phyloP scores from a whole-genome alignment of 345 rosid species.

The Xanthoceras sorbifolium region DNA sequence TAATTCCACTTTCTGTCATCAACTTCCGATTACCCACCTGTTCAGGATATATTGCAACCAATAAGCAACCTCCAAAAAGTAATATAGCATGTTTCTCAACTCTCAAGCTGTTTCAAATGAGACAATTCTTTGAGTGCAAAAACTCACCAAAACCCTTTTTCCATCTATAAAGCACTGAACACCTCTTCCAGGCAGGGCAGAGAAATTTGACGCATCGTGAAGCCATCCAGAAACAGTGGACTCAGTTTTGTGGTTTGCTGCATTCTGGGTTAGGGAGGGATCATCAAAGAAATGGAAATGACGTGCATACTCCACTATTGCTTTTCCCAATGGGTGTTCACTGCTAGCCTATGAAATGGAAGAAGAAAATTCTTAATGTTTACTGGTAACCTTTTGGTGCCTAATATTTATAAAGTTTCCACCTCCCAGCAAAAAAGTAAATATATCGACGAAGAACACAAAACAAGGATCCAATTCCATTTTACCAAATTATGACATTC shows the following conservation, averaged over 20 bases:
- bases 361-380: constrained; percentile 6
- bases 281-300: constrained; percentile 93
- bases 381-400: background rate
- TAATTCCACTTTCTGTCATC: constrained; percentile 64
- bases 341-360: constrained; percentile 76
- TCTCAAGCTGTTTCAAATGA: background rate
- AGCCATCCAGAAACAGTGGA: constrained; percentile 69
- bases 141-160: constrained; percentile 64
- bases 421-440: background rate
- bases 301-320: constrained; percentile 80
- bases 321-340: constrained; percentile 94
- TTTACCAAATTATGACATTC: background rate
- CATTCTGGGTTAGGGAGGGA: constrained; percentile 40
- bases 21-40: constrained; percentile 97
- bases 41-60: constrained; percentile 10
- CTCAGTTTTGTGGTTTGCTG: constrained; percentile 38
- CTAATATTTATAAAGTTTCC: background rate
- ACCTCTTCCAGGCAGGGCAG: constrained; percentile 92
- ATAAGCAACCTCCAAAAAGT: constrained; percentile 12
- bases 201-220: constrained; percentile 62
- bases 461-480: background rate
- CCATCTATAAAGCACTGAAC: constrained; percentile 68
- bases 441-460: background rate
- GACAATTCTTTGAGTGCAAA: background rate
- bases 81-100: background rate